Evolutionary conservation across 2,329 filamentous ascomycete species (phyloP).

Genomic region (Fusarium foetens): DNA sequence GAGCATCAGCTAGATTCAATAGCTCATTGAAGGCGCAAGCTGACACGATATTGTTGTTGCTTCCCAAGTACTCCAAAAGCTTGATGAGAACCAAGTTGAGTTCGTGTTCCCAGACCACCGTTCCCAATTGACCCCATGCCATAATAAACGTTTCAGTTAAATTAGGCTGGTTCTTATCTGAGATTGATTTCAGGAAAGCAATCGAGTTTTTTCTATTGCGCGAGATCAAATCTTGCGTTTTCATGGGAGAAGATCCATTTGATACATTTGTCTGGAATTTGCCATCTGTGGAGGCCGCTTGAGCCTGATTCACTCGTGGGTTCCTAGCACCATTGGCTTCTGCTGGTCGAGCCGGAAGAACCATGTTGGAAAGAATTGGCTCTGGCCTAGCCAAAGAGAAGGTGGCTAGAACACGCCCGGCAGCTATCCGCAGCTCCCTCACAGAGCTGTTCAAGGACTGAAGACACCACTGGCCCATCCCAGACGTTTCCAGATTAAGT

Average conservation of each 20-base stretch:
- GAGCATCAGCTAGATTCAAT: slow-evolving; percentile 74
- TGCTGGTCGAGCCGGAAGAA: slow-evolving; percentile 13
- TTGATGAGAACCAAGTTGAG: slow-evolving; percentile 86
- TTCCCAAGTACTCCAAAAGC: slow-evolving; percentile 87
- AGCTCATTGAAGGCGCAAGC: slow-evolving; percentile 87
- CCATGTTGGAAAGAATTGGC: slow-evolving; percentile 9
- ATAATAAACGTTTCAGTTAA: slow-evolving; percentile 86
- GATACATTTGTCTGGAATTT: not conserved
- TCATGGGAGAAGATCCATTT: slow-evolving; percentile 25
- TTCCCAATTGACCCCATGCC: slow-evolving; percentile 86
- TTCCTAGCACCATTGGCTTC: not conserved
- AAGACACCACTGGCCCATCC: slow-evolving; percentile 82
- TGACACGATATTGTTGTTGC: slow-evolving; percentile 81
- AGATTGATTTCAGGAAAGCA: slow-evolving; percentile 76
- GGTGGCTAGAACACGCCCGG: slow-evolving; percentile 72
- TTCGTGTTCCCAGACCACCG: slow-evolving; percentile 80
- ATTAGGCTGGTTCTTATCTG: slow-evolving; percentile 72
- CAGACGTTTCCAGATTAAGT: slow-evolving; percentile 74
- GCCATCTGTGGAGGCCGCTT: not conserved
- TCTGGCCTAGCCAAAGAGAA: slow-evolving; percentile 63
- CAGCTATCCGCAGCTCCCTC: slow-evolving; percentile 84
- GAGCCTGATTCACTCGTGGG: slow-evolving; percentile 12
- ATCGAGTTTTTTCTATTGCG: slow-evolving; percentile 73
- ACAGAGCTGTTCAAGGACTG: slow-evolving; percentile 84
- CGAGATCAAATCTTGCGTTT: slow-evolving; percentile 42